These are phyloP conservation scores for Spiromyces aspiralis DNA, from an alignment of 371 early-diverging fungal genomes.

Conservation along the genomic window DNA sequence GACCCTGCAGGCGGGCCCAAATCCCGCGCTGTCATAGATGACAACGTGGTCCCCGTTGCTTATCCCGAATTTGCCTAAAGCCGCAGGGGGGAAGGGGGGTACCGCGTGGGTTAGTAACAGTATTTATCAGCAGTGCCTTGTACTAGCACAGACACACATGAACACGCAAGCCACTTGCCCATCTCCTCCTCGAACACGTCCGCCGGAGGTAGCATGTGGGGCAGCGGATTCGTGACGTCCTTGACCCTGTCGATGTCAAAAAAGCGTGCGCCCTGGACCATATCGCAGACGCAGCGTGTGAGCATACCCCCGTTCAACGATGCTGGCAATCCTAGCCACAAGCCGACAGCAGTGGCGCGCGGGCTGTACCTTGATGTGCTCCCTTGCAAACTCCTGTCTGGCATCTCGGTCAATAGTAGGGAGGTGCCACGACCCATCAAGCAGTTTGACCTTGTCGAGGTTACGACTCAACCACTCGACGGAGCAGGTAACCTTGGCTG, in stretches of 20 bases:
- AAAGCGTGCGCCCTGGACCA: slow-evolving; percentile 36
- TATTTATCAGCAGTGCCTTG: neutral
- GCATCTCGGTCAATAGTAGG: slow-evolving; percentile 51
- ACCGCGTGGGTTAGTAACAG: too few relatives aligned
- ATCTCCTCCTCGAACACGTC: slow-evolving; percentile 39
- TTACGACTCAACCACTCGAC: slow-evolving; percentile 35
- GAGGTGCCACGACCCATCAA: slow-evolving; percentile 88
- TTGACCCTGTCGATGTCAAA: slow-evolving; percentile 63
- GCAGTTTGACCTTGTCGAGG: slow-evolving; percentile 39
- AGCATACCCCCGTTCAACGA: too few relatives aligned
- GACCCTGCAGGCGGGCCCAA: slow-evolving; percentile 55
- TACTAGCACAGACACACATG: neutral
- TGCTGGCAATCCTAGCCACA: too few relatives aligned
- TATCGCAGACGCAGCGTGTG: neutral
- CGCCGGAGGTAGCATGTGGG: slow-evolving; percentile 65
- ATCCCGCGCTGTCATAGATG: slow-evolving; percentile 53
- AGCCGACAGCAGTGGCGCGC: too few relatives aligned
- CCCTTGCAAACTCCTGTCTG: slow-evolving; percentile 41
- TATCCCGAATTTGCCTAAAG: slow-evolving; percentile 46
- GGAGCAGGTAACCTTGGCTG: too few relatives aligned
- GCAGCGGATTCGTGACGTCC: slow-evolving; percentile 40
- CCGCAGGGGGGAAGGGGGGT: slow-evolving; percentile 3
- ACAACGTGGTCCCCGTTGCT: slow-evolving; percentile 51
- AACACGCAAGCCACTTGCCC: slow-evolving; percentile 17
- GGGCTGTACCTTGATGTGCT: slow-evolving; percentile 29